These are phyloP conservation scores for Trichomonas gallinae DNA, from an alignment of 208 protist genomes.

Conservation along the genomic window DNA sequence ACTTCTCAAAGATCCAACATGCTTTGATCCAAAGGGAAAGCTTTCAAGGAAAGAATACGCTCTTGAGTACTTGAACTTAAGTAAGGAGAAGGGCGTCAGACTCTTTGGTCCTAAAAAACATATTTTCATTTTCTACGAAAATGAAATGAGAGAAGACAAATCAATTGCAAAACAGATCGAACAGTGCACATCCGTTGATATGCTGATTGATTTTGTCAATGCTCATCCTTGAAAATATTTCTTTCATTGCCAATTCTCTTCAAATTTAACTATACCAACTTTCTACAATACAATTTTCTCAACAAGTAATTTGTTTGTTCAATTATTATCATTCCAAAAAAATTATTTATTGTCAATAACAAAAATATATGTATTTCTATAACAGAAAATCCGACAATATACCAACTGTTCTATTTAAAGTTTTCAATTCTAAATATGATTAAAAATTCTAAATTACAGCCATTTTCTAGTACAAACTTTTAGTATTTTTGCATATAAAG, in stretches of 20 bases:
- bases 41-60: background rate
- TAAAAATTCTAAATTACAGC: too few relatives aligned
- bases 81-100: background rate
- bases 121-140: background rate
- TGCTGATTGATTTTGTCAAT: background rate
- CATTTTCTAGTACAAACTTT: too few relatives aligned
- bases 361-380: too few relatives aligned
- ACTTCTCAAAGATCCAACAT: background rate
- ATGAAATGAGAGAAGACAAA: background rate
- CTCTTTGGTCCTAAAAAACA: background rate
- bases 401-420: too few relatives aligned
- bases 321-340: background rate
- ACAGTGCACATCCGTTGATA: background rate
- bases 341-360: too few relatives aligned
- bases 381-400: too few relatives aligned
- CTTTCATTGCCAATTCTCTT: background rate
- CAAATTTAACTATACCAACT: background rate
- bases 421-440: too few relatives aligned
- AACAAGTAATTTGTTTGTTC: background rate
- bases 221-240: background rate
- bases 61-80: background rate
- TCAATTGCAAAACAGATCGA: background rate
- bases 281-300: background rate
- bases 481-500: too few relatives aligned
- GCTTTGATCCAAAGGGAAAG: background rate